These are phyloP conservation scores for Zygosaccharomyces sapae DNA, from an alignment of 1,139 yeast genomes.

Conservation along the genomic window DNA sequence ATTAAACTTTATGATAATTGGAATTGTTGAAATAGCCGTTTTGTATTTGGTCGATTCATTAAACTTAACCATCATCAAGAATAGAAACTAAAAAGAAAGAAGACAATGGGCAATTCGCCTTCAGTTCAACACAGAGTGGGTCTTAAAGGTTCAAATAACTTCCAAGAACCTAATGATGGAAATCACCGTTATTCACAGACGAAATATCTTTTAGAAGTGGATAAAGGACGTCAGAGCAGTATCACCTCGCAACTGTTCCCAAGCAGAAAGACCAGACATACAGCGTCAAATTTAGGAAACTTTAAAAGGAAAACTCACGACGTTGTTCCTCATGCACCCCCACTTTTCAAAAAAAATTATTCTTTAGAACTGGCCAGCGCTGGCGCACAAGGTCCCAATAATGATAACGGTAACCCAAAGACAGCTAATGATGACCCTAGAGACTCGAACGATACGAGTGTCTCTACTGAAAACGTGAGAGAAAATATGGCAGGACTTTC, in stretches of 20 bases:
- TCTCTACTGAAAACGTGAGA: constrained; percentile 18
- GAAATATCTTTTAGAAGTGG: constrained; percentile 5
- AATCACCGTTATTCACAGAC: neutral
- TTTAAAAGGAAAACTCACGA: constrained; percentile 5
- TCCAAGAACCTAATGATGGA: neutral
- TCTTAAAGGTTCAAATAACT: neutral
- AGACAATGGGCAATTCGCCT: constrained; percentile 17
- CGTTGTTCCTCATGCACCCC: constrained; percentile 7
- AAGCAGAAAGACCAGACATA: constrained; percentile 19
- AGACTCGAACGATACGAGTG: neutral
- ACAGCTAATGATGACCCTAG: constrained; percentile 3
- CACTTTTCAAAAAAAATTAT: constrained; percentile 23
- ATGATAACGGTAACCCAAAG: neutral
- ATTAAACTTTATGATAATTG: neutral
- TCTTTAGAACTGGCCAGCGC: constrained; percentile 14
- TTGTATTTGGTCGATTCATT: neutral
- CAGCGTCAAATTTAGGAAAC: constrained; percentile 5
- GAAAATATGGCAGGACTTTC: constrained; percentile 23
- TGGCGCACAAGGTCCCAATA: constrained; percentile 2
- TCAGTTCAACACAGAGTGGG: constrained; percentile 10
- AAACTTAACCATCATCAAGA: neutral
- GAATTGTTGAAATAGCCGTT: neutral
- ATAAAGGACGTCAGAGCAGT: constrained; percentile 20
- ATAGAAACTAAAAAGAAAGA: neutral
- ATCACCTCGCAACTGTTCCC: constrained; percentile 26